Base-by-base conservation (phyloP, 306 rosid species). In the Inga leiocalycina region DNA sequence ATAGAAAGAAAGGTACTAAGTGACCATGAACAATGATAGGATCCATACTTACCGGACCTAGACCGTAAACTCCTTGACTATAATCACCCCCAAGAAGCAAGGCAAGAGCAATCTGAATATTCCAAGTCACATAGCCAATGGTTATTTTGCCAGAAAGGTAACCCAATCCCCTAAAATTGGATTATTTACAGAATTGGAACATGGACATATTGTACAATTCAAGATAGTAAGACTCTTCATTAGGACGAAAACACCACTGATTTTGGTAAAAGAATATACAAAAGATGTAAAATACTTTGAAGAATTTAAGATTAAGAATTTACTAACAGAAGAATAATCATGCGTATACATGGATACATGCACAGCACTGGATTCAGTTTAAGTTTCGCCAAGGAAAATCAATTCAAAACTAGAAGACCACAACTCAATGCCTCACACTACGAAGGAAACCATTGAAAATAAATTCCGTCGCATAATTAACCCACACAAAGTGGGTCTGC, bases 31-130 rank as follows among this genome's bases (percentile, higher is more conserved):
- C 39, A 61, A 74, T 8, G 59, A 34, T 48, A 73, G 3, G 14
- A 79, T 78, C 85, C 20, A 57, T 67, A 87, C 97, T 86, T 82
- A 94, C 97, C 59, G 86, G 93, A 71, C 98, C 94, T 78, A 94
- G 45, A 80, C 97, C 97, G 68, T 86, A 84, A 83, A 94, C 92
- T 78, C 98, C 97, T 78, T 71, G 88, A 73, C 80, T 85, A 84
- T 94, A 94, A 77, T 94, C 98, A 81, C 98, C 75, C 75, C 98
- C 98, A 79, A 94, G 92, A 89, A 92, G 88, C 79, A 94, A 83
- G 71, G 93, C 93, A 54, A 94, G 93, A 70, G 93, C 82, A 86
- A 92, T 91, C 98, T 94, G 92, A 80, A 84, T 74, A 87, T 81
- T 80, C 84, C 76, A 80, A 80, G 79, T 76, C 67, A 82, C 74